Conservation (phyloP, 2,329 filamentous ascomycete species). For the Phialocephala subalpina region DNA sequence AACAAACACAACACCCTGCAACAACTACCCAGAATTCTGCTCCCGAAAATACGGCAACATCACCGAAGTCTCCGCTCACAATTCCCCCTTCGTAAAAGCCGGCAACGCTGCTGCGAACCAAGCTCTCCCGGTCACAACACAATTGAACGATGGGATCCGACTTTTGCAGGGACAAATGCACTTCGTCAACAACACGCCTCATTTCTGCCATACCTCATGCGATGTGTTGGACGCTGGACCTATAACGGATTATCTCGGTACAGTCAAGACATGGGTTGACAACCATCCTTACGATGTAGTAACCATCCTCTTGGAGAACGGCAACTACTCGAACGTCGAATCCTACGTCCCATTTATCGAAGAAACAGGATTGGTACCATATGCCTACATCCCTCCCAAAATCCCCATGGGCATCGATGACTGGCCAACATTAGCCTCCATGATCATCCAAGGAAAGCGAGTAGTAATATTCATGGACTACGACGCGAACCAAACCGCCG, state of each 20-base stretch:
- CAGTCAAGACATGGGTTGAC: slow-evolving; percentile 76
- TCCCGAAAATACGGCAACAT: slow-evolving; percentile 81
- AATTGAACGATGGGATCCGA: slow-evolving; percentile 80
- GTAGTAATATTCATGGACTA: slow-evolving; percentile 88
- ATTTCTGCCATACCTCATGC: slow-evolving; percentile 88
- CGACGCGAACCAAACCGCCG: slow-evolving; percentile 74
- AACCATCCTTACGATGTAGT: slow-evolving; percentile 86
- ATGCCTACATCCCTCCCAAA: slow-evolving; percentile 76
- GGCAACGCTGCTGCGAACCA: slow-evolving; percentile 83
- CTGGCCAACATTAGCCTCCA: slow-evolving; percentile 83
- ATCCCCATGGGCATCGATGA: slow-evolving; percentile 75
- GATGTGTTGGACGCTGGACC: slow-evolving; percentile 83
- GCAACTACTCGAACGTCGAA: slow-evolving; percentile 70
- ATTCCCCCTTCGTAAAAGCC: slow-evolving; percentile 76
- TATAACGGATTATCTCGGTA: slow-evolving; percentile 75
- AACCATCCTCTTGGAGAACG: slow-evolving; percentile 86
- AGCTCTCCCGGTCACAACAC: slow-evolving; percentile 68
- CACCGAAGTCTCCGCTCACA: slow-evolving; percentile 80
- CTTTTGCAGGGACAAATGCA: slow-evolving; percentile 71
- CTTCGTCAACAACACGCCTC: slow-evolving; percentile 66
- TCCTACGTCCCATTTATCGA: slow-evolving; percentile 75
- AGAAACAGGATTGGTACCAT: slow-evolving; percentile 74
- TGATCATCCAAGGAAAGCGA: slow-evolving; percentile 76
- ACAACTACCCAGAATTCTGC: slow-evolving; percentile 81
- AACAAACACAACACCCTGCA: slow-evolving; percentile 81